Evolutionary conservation across 2,329 filamentous ascomycete genomes (phyloP), one percentile per base, ranked within the genome.

Genomic region (Alternaria solani): DNA sequence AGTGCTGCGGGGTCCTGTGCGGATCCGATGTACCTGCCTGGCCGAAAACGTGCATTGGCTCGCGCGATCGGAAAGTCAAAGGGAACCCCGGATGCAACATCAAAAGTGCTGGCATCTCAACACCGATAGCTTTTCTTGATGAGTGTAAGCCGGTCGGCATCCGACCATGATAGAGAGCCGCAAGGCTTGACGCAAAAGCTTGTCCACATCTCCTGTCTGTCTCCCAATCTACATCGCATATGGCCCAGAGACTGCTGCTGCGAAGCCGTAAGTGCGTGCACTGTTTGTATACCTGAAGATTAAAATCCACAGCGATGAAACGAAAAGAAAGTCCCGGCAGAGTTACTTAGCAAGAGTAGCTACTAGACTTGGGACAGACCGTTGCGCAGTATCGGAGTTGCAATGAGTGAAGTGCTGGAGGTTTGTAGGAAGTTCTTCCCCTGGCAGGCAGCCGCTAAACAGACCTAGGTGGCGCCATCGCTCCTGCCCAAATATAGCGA

Each of bases 1-100:
- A 60, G 57, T 30, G 53, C 26, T 57, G 57, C 57, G 57, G 57
- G 57, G 57, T 60, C 42, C 41, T 36, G 16, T 60, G 57, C 57
- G 57, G 57, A 60, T 60, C 57, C 57, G 57, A 57, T 46, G 42
- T 43, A 48, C 32, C 43, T 51, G 53, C 53, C 57, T 60, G 53
- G 46, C 51, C 26, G 36, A 42, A 54, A 58, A 46, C 51, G 46
- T 54, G 25, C 53, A 60, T 55, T 43, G 51, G 46, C 53, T 51
- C 47, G 49, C 39, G 46, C 41, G 41, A 57, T 49, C 38, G 46
- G 46, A 32, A 49, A 38, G 32, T 8, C 7, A 38, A 14, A 49
- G 46, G 20, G 30, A 38, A 26, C 30, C 32, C 32, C 20, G n/a
- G 46, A 36, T n/a, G 11, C 30, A 25, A 36, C 46, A 23, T 30